phyloP scores from a whole-genome alignment of 1,284 basidiomycete genomes.

The Trichosporon sp. region DNA sequence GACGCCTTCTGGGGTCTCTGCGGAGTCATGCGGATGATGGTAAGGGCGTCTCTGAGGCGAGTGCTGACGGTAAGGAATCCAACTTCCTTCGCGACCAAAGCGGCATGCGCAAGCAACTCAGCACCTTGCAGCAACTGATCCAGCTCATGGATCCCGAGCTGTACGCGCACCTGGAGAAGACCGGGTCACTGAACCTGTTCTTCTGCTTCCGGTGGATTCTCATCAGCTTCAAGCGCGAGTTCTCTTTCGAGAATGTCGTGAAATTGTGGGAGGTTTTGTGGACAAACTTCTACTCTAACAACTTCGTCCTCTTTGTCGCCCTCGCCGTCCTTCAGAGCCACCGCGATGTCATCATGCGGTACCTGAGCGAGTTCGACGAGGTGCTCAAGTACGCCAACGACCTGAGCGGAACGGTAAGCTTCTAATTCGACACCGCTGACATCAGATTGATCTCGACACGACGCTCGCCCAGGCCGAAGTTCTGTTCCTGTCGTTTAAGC shows the following conservation, averaged over 20 bases:
- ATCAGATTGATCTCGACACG: conserved; percentile 74
- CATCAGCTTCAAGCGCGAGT: conserved; percentile 92
- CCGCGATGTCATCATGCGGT: conserved; percentile 85
- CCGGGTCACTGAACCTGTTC: conserved; percentile 88
- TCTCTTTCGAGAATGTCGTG: conserved; percentile 81
- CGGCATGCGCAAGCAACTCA: conserved; percentile 92
- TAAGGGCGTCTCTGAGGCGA: conserved; percentile 51
- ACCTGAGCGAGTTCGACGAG: conserved; percentile 69
- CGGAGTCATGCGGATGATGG: conserved; percentile 87
- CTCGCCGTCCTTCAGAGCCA: conserved; percentile 90
- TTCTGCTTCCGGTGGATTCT: conserved; percentile 85
- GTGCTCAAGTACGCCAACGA: conserved; percentile 92
- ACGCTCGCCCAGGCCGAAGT: conserved; percentile 92
- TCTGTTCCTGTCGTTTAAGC: conserved; percentile 60
- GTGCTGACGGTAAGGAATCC: conserved; percentile 59
- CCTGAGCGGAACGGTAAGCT: conserved; percentile 68
- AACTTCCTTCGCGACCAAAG: conserved; percentile 96
- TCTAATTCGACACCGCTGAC: not conserved
- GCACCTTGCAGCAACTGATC: conserved; percentile 83
- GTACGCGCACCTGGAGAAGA: conserved; percentile 78
- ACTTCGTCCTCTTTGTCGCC: conserved; percentile 91
- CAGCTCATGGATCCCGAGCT: conserved; percentile 90
- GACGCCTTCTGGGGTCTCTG: conserved; percentile 95
- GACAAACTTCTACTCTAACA: conserved; percentile 81
- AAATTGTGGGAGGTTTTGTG: conserved; percentile 91